Evolutionary conservation across 257 asterid genomes (phyloP).

Genomic region (Solanum chmielewskii): DNA sequence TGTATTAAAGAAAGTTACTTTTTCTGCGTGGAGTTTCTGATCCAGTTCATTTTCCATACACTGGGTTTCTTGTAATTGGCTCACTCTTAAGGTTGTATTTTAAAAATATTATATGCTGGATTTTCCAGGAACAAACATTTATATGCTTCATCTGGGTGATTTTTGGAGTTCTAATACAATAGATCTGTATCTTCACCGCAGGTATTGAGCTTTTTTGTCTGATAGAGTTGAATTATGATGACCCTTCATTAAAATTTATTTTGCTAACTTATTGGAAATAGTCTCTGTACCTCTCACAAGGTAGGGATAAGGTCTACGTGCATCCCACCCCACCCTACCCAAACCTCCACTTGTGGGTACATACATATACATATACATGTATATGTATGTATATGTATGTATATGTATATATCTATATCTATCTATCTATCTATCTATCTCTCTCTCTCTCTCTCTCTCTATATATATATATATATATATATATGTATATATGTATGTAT

Average conservation of each 20-base stretch:
- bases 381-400: no score
- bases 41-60: background rate
- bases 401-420: no score
- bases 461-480: no score
- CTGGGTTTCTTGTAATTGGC: background rate
- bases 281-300: background rate
- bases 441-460: no score
- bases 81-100: background rate
- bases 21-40: background rate
- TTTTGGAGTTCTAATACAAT: slow-evolving; percentile 88
- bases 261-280: background rate
- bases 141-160: slow-evolving; percentile 83
- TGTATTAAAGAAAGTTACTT: background rate
- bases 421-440: no score
- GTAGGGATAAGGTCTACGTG: background rate
- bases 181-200: slow-evolving; percentile 85
- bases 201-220: slow-evolving; percentile 22
- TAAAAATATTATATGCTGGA: background rate
- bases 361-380: no score
- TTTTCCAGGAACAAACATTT: slow-evolving; percentile 61
- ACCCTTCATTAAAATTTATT: background rate
- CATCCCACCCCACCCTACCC: background rate
- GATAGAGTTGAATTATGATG: background rate
- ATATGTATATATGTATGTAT: no score
- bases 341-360: background rate